Percentiles rank a stretch among this genome's conserved stretches.
These are phyloP conservation scores for Microbotryum saponariae DNA, from an alignment of 1,284 basidiomycete species.

Conservation along the genomic window DNA sequence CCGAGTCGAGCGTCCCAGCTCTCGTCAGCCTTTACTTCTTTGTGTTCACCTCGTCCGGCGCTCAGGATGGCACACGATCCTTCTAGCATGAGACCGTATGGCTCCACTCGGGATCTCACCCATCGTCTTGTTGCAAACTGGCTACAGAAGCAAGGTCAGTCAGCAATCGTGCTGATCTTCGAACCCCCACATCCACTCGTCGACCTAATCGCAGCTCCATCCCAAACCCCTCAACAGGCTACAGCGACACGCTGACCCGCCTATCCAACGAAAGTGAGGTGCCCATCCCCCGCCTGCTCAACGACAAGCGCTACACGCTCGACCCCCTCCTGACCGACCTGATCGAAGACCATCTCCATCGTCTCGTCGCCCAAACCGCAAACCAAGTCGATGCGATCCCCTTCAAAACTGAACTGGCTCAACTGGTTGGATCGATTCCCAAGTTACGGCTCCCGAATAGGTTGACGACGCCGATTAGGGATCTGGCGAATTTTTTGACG, in stretches of 20 bases:
- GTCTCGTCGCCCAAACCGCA: background rate
- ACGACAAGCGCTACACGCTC: background rate
- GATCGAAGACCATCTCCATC: constrained; percentile 7
- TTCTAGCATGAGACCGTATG: too few species aligned
- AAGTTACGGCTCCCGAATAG: background rate
- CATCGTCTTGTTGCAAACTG: constrained; percentile 19
- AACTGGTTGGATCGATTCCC: background rate
- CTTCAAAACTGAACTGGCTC: background rate
- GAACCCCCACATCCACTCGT: too few species aligned
- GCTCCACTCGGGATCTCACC: background rate
- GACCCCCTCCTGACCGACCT: background rate
- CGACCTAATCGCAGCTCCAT: background rate
- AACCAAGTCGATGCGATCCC: background rate
- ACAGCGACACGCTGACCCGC: constrained; percentile 13
- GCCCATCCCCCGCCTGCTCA: constrained; percentile 4
- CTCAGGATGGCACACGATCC: too few species aligned
- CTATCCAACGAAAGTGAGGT: constrained; percentile 16
- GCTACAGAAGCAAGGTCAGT: constrained; percentile 13
- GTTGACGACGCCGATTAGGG: constrained; percentile 15
- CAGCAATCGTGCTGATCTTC: background rate
- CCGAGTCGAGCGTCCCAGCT: too few species aligned
- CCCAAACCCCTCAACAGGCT: background rate
- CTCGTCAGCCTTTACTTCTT: too few species aligned
- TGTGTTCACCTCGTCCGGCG: too few species aligned
- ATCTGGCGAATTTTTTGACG: constrained; percentile 29